A percentile compares a stretch with the other conserved stretches of the same genome.
Evolutionary conservation across 1,284 basidiomycete species (phyloP).

Genomic region (Irpex rosettiformis): DNA sequence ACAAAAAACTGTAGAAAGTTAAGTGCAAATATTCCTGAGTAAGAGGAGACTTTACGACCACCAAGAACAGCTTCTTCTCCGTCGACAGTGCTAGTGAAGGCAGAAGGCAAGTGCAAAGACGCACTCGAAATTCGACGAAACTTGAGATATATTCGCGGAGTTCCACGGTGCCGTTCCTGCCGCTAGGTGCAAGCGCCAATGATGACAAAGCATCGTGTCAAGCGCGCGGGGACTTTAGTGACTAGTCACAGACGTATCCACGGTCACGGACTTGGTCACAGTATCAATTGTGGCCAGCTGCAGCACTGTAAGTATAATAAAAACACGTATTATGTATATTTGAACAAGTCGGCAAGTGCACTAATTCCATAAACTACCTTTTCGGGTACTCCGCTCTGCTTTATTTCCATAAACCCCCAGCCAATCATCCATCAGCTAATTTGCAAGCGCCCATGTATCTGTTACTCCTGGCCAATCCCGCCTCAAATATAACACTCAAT

Average conservation of each 20-base stretch:
- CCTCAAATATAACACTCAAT: background rate
- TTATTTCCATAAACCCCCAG: background rate
- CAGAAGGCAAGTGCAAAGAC: background rate
- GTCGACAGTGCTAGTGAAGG: too few species aligned
- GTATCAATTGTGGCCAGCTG: too few species aligned
- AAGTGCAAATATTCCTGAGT: too few species aligned
- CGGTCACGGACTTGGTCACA: too few species aligned
- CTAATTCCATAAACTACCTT: background rate
- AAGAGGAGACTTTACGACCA: background rate
- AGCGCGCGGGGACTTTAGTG: too few species aligned
- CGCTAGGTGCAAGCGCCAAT: background rate
- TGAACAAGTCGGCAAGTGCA: background rate
- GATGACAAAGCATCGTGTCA: background rate
- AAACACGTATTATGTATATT: too few species aligned
- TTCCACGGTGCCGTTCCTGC: background rate
- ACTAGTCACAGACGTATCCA: too few species aligned
- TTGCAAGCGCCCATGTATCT: background rate
- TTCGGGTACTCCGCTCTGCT: background rate
- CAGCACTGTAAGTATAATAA: too few species aligned
- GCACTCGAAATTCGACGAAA: background rate
- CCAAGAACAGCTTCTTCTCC: background rate
- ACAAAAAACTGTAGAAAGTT: too few species aligned
- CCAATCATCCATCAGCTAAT: background rate
- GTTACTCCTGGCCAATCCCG: conserved; percentile 2
- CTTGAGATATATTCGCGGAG: background rate